phyloP scores from a whole-genome alignment of 176 grass and related monocot species.

The Cenchrus americanus region DNA sequence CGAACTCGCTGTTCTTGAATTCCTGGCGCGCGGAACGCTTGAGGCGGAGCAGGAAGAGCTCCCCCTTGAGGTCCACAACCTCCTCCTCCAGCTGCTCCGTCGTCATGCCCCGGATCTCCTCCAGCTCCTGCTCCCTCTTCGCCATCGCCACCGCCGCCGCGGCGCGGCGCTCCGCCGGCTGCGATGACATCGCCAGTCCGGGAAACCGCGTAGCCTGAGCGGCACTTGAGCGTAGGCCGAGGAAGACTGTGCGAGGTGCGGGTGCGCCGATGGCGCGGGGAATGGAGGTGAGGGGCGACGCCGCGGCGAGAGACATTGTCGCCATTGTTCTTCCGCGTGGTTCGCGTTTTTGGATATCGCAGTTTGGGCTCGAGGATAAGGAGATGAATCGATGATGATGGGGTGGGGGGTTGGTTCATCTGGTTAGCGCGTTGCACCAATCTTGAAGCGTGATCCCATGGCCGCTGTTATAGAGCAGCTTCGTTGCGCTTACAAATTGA shows the following conservation, averaged over 20 bases:
- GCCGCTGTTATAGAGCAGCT: no score
- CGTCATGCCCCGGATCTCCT: conserved; percentile 76
- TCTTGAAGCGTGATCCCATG: no score
- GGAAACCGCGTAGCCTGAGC: conserved; percentile 22
- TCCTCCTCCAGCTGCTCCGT: conserved; percentile 82
- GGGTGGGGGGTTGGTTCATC: no score
- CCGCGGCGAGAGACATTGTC: conserved; percentile 53
- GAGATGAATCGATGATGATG: no score
- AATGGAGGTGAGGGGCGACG: conserved; percentile 50
- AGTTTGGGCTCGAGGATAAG: conserved; percentile 24
- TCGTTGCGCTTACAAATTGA: no score
- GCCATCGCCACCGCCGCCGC: conserved; percentile 59
- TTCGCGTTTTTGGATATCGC: conserved; percentile 29
- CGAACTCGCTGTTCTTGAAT: conserved; percentile 82
- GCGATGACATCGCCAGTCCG: conserved; percentile 29
- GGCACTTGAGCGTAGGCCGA: conserved; percentile 16
- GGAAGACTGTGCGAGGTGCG: conserved; percentile 20
- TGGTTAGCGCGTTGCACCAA: no score
- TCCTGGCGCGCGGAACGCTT: conserved; percentile 91
- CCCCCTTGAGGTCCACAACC: conserved; percentile 95
- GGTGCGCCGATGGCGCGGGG: conserved; percentile 31
- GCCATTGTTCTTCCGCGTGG: conserved; percentile 38
- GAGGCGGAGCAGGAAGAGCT: conserved; percentile 94
- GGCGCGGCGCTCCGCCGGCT: conserved; percentile 17
- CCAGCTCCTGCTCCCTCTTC: conserved; percentile 88